These are phyloP conservation scores for Cladosporium sp. DNA, from an alignment of 2,329 filamentous ascomycete species.

Conservation along the genomic window DNA sequence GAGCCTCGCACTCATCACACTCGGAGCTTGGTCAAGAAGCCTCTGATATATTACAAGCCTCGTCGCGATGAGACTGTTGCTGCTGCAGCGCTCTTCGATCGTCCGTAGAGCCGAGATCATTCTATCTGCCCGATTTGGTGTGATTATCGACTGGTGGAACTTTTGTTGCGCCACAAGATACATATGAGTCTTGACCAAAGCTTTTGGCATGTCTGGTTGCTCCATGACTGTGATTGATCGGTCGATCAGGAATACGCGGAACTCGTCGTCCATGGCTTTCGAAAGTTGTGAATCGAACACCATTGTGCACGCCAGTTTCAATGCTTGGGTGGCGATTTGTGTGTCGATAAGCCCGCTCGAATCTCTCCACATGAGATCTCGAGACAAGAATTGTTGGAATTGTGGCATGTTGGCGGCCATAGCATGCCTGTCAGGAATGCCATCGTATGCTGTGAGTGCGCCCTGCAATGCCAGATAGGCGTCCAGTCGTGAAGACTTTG, in stretches of 20 bases:
- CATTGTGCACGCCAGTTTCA: constrained; percentile 75
- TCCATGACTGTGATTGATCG: constrained; percentile 74
- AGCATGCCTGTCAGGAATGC: constrained; percentile 72
- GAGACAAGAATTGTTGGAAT: constrained; percentile 77
- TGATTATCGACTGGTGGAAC: constrained; percentile 75
- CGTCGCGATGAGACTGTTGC: constrained; percentile 77
- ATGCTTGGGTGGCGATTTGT: constrained; percentile 72
- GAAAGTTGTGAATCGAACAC: constrained; percentile 72
- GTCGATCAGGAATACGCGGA: constrained; percentile 77
- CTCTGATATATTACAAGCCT: constrained; percentile 77
- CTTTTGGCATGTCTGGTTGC: constrained; percentile 69
- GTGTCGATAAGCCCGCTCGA: constrained; percentile 55
- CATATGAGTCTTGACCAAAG: constrained; percentile 75
- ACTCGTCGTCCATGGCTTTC: constrained; percentile 71
- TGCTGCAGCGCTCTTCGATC: constrained; percentile 71
- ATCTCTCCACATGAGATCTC: constrained; percentile 70
- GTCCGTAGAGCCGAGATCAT: constrained; percentile 70
- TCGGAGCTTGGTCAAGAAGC: constrained; percentile 69
- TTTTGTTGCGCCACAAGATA: constrained; percentile 78
- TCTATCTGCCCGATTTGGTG: constrained; percentile 65
- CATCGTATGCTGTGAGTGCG: constrained; percentile 77
- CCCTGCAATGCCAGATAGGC: constrained; percentile 80
- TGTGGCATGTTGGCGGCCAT: constrained; percentile 74
- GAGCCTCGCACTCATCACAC: constrained; percentile 67
- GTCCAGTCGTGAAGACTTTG: constrained; percentile 73